Conservation (phyloP, 2,329 filamentous ascomycete genomes). For the Colletotrichum euphorbiae region DNA sequence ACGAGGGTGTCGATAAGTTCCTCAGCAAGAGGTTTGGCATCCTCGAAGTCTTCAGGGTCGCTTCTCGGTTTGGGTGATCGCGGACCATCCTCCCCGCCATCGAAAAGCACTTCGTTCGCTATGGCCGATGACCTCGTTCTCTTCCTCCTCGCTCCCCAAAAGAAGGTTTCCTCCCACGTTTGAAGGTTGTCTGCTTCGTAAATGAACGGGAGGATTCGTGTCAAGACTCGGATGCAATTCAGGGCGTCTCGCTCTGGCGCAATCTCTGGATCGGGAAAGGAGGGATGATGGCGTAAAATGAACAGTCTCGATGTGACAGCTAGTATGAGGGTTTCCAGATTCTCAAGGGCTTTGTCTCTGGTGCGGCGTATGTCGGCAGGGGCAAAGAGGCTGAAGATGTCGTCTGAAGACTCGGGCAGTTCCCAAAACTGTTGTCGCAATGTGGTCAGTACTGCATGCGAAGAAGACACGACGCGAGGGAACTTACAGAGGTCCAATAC, state of each 20-base stretch:
- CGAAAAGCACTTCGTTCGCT: constrained; percentile 84
- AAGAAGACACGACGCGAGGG: constrained; percentile 33
- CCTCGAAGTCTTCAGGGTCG: constrained; percentile 77
- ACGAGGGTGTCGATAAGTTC: constrained; percentile 91
- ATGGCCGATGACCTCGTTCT: constrained; percentile 75
- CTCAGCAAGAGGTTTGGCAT: constrained; percentile 88
- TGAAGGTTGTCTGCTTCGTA: constrained; percentile 89
- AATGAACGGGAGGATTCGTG: constrained; percentile 87
- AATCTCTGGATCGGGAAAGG: constrained; percentile 87
- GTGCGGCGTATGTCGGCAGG: constrained; percentile 89
- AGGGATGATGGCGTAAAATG: constrained; percentile 85
- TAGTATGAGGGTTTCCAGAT: constrained; percentile 88
- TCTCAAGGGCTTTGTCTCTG: constrained; percentile 84
- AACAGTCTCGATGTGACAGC: constrained; percentile 87
- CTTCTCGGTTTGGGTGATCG: constrained; percentile 48
- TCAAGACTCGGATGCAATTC: constrained; percentile 94
- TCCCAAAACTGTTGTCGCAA: constrained; percentile 87
- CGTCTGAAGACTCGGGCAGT: constrained; percentile 92
- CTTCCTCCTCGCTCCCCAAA: constrained; percentile 83
- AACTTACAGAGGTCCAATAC: constrained; percentile 90
- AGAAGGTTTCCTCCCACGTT: constrained; percentile 92
- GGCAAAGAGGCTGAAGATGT: constrained; percentile 96
- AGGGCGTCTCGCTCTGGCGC: constrained; percentile 89
- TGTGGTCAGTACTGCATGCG: constrained; percentile 21
- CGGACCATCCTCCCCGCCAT: constrained; percentile 69